Evolutionary conservation across 2,329 filamentous ascomycete genomes (phyloP), one percentile per base, ranked within the genome.

Genomic region (Cladosporium sp.): DNA sequence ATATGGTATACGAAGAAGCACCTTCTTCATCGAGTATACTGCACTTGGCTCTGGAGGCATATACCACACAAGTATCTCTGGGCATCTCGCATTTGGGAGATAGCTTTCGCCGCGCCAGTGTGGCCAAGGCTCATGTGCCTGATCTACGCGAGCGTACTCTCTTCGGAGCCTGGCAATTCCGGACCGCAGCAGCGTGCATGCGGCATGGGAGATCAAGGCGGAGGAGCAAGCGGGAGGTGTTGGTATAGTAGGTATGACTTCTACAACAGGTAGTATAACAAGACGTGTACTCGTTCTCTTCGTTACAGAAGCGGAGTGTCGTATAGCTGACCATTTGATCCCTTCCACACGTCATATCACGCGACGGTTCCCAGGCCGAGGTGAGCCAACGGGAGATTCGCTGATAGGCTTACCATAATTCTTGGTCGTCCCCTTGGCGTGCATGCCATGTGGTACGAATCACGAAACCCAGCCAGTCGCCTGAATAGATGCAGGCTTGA

Each of bases 21-120:
- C 58, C 58, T 61, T 61, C 58, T 61, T 7, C 28, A 51, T 61
- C 46, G 58, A 61, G 58, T 53, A 51, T 36, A 28, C 34, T 26
- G 58, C 1, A n/a, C 58, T 60, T 61, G 58, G 58, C 43, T 25
- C 28, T 18, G 25, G 58, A 61, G 58, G 43, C 46, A 51, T 60
- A 32, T 49, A 48, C 18, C 28, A 61, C 46, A 30, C 46, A 61
- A 53, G 58, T 60, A 21, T 28, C 21, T 61, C 58, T 61, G 26
- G 58, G 58, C 58, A 21, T 21, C 13, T 61, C 30, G 36, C 16
- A 46, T 59, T 16, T 28, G 36, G 36, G 2, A 43, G 25, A 39
- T 61, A 28, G 34, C 26, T 36, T 28, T 61, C 26, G 25, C 58
- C 28, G 28, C 25, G 58, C 26, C 28, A 18, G 28, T 21, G 26